These are phyloP conservation scores for Leccinellum rugosiceps DNA, from an alignment of 768 basidiomycete genomes.

Conservation along the genomic window DNA sequence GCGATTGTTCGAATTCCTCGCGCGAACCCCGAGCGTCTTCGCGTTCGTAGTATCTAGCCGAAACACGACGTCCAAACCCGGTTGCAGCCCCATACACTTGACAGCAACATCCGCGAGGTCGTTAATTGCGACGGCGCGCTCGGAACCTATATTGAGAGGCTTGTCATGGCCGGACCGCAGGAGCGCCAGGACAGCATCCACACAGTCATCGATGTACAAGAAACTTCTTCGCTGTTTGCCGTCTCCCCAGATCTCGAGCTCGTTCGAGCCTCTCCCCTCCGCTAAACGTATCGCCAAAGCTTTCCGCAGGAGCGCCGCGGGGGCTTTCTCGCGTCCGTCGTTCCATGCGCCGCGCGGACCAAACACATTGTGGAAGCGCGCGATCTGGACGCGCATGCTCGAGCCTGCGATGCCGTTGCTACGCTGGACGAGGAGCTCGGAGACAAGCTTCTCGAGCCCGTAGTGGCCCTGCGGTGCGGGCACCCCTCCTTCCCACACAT, in stretches of 20 bases:
- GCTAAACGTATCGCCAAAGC: conserved; percentile 34
- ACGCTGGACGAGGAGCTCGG: conserved; percentile 44
- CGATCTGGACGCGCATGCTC: conserved; percentile 41
- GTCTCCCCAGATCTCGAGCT: conserved; percentile 57
- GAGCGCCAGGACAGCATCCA: conserved; percentile 47
- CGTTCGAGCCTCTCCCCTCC: neutral
- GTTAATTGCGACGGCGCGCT: conserved; percentile 39
- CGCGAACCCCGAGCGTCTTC: conserved; percentile 45
- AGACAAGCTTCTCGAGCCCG: conserved; percentile 54
- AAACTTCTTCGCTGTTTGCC: conserved; percentile 54
- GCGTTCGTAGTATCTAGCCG: conserved; percentile 11
- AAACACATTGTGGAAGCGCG: conserved; percentile 58
- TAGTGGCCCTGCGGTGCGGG: conserved; percentile 55
- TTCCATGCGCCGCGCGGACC: conserved; percentile 54
- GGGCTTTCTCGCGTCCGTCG: conserved; percentile 56
- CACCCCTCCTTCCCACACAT: conserved; percentile 38
- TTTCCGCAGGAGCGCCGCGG: conserved; percentile 56
- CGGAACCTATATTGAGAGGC: conserved; percentile 53
- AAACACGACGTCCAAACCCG: conserved; percentile 26
- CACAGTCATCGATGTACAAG: conserved; percentile 52
- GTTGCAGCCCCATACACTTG: conserved; percentile 28
- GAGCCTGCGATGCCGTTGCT: conserved; percentile 17
- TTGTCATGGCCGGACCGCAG: conserved; percentile 34
- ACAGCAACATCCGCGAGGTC: conserved; percentile 43
- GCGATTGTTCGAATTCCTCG: conserved; percentile 52